phyloP scores from a whole-genome alignment of 148 eudicot species.

The Amaranthus hypochondriacus region DNA sequence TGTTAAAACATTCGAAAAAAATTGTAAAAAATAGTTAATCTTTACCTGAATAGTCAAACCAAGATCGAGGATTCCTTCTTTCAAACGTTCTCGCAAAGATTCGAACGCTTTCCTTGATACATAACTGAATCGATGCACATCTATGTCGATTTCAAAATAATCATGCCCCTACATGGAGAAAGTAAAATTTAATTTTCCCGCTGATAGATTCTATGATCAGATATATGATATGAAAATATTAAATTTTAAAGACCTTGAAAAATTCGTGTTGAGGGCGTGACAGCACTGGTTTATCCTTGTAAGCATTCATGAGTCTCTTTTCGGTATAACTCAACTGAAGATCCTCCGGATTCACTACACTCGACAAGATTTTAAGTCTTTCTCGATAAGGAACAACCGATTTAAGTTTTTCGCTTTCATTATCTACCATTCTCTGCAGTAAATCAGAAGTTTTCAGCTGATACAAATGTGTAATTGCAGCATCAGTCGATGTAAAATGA shows the following conservation, averaged over 20 bases:
- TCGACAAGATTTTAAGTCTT: slow-evolving; percentile 75
- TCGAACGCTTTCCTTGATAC: slow-evolving; percentile 81
- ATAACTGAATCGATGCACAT: slow-evolving; percentile 85
- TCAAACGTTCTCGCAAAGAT: slow-evolving; percentile 70
- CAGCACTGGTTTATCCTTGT: slow-evolving; percentile 84
- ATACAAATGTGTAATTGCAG: background rate
- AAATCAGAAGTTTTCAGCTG: background rate
- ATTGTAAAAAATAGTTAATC: background rate
- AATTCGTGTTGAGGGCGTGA: slow-evolving; percentile 88
- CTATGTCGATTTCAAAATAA: slow-evolving; percentile 88
- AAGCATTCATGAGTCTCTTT: slow-evolving; percentile 74
- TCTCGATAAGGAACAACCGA: slow-evolving; percentile 65
- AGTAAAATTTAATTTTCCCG: background rate
- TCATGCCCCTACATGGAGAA: slow-evolving; percentile 56
- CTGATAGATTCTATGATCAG: too few relatives aligned
- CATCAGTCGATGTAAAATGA: background rate
- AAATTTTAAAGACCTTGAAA: slow-evolving; percentile 38
- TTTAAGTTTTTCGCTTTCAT: slow-evolving; percentile 61
- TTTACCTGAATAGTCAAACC: slow-evolving; percentile 84
- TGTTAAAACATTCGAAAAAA: background rate
- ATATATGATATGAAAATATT: too few relatives aligned
- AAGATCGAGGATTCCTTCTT: slow-evolving; percentile 60
- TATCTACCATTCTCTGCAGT: slow-evolving; percentile 51
- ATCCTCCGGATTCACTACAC: slow-evolving; percentile 80
- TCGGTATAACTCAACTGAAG: slow-evolving; percentile 69